Conservation (phyloP, 192 early-diverging fungal genomes). For the Helicostylum pulchrum region DNA sequence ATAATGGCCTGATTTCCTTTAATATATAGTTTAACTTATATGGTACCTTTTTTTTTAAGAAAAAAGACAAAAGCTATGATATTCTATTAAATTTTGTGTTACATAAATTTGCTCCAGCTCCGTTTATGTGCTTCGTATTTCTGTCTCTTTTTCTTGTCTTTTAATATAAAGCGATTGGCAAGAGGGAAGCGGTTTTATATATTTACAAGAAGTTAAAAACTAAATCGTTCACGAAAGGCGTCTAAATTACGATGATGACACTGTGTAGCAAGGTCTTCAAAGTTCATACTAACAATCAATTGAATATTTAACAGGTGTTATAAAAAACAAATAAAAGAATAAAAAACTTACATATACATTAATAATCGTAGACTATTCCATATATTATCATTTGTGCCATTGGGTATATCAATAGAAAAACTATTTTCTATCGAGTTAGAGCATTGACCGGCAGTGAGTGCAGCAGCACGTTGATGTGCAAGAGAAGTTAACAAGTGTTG, state of each 20-base stretch:
- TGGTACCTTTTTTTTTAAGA: too few relatives aligned
- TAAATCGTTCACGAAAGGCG: slow-evolving; percentile 81
- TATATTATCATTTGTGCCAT: slow-evolving; percentile 68
- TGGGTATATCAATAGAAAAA: slow-evolving; percentile 29
- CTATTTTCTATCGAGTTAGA: background rate
- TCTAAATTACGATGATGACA: slow-evolving; percentile 76
- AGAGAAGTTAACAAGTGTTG: slow-evolving; percentile 91
- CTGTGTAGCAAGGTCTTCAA: slow-evolving; percentile 77
- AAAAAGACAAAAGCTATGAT: too few relatives aligned
- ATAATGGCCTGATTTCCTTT: too few relatives aligned
- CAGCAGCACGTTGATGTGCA: slow-evolving; percentile 66
- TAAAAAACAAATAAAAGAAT: background rate
- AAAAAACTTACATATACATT: slow-evolving; percentile 43
- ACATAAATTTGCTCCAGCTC: too few relatives aligned
- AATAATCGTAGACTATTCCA: slow-evolving; percentile 83
- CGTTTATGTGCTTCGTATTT: too few relatives aligned
- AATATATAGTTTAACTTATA: too few relatives aligned
- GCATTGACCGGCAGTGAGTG: slow-evolving; percentile 26
- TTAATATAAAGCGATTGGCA: too few relatives aligned
- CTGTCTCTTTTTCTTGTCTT: too few relatives aligned
- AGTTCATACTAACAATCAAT: slow-evolving; percentile 66
- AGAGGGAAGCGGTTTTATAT: too few relatives aligned
- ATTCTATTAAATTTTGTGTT: too few relatives aligned
- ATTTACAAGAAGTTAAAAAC: slow-evolving; percentile 55
- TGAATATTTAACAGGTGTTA: background rate